These are phyloP conservation scores for Scedosporium minutisporum DNA, from an alignment of 2,329 filamentous ascomycete species.

Conservation along the genomic window DNA sequence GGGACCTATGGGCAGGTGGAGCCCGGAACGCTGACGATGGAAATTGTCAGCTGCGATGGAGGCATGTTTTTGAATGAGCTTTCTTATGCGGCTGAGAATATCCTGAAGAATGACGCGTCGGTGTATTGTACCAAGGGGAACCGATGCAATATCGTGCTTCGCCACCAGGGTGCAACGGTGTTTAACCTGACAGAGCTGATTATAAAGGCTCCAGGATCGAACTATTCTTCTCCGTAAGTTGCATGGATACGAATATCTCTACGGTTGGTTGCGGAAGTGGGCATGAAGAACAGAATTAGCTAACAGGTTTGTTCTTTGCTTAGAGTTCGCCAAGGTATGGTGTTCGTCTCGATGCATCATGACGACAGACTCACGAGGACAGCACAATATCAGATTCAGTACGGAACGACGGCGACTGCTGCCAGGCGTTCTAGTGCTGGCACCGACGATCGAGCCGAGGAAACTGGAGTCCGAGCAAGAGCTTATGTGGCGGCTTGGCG, in stretches of 20 bases:
- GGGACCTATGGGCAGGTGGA: slow-evolving; percentile 83
- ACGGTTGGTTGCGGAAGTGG: not conserved
- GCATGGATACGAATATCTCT: not conserved
- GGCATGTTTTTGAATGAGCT: slow-evolving; percentile 57
- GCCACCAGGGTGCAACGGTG: slow-evolving; percentile 68
- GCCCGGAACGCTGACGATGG: slow-evolving; percentile 71
- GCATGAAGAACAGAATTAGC: not conserved
- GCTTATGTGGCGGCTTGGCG: not conserved
- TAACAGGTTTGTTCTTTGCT: not conserved
- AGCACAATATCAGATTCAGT: slow-evolving; percentile 65
- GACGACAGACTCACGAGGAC: slow-evolving; percentile 67
- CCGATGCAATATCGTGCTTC: slow-evolving; percentile 76
- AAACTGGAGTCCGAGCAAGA: slow-evolving; percentile 14
- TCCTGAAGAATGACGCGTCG: slow-evolving; percentile 69
- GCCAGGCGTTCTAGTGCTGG: slow-evolving; percentile 10
- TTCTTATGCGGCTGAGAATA: slow-evolving; percentile 65
- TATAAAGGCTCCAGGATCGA: slow-evolving; percentile 72
- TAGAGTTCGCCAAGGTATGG: slow-evolving; percentile 82
- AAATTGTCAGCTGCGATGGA: slow-evolving; percentile 82
- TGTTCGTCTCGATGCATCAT: slow-evolving; percentile 80
- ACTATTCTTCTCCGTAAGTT: slow-evolving; percentile 79
- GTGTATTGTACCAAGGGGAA: slow-evolving; percentile 89
- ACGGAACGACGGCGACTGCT: slow-evolving; percentile 24
- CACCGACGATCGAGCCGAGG: slow-evolving; percentile 14
- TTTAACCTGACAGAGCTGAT: slow-evolving; percentile 80